Evolutionary conservation across 2,329 filamentous ascomycete genomes (phyloP), one percentile per base, ranked within the genome.

Genomic region (Trichoderma sp.): DNA sequence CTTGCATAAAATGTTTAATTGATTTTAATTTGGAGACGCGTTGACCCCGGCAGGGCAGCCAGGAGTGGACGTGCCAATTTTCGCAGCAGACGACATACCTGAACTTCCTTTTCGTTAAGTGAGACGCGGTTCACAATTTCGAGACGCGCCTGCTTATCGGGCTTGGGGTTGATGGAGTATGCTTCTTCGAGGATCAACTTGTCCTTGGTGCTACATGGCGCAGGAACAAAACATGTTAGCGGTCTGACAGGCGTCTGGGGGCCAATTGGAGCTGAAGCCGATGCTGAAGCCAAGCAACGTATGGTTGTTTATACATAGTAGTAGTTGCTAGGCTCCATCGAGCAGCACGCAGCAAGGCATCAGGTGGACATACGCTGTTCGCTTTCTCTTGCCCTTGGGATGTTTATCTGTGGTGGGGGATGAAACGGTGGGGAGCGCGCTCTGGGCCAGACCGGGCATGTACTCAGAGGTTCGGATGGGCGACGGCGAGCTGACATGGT

Each of bases 91-190:
- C 34, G 68, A 79, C 90, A 79, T 82, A 97, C 94, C 89, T 97
- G 94, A 42, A 97, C 93, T 83, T 97, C 94, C 79, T 97, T 97
- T 82, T 97, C 94, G 72, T 92, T 94, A 71, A 98, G 85, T 27
- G 92, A 91, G 70, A 97, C 93, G 79, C 89, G 91, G 80, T 88
- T 87, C 69, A 96, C 92, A 71, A 98, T 93, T 68, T 90, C 89
- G 56, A 92, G 86, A 81, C 94, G 92, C 78, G 92, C 91, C 67
- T 89, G 86, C 81, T 97, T 97, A 82, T 97, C 94, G 37, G 94
- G 94, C 79, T 97, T 97, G 7, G 92, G 88, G 78, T 97, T 96
- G 70, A 84, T 86, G 73, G 87, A 86, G 77, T 97, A 97, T 68
- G 94, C 93, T 39, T 91, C 86, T 79, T 97, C 94, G 69, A 97